A percentile compares a stretch with the other conserved stretches of the same genome.
phyloP scores from a whole-genome alignment of 768 basidiomycete genomes.

The Macrolepiota fuliginosa region DNA sequence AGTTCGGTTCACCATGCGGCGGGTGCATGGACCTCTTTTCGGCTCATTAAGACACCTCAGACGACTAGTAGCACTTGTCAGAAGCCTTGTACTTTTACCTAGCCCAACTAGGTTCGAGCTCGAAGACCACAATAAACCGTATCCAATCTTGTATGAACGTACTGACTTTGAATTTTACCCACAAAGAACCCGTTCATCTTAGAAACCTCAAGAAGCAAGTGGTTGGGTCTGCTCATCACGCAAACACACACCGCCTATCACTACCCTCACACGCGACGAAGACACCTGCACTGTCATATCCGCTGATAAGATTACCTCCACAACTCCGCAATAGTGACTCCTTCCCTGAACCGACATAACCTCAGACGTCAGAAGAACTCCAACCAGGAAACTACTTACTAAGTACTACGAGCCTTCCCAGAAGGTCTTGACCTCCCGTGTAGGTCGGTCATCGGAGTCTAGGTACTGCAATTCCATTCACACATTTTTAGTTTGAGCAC shows the following conservation, averaged over 20 bases:
- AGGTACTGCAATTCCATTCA: background rate
- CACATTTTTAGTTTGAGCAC: background rate
- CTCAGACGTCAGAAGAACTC: background rate
- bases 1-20: background rate
- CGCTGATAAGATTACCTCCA: slow-evolving; percentile 3
- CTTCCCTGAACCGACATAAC: background rate
- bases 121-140: background rate
- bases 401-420: background rate
- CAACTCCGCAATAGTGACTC: background rate
- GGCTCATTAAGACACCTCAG: background rate
- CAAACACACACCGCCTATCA: background rate
- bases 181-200: background rate
- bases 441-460: slow-evolving; percentile 8
- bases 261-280: background rate
- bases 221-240: background rate
- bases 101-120: background rate
- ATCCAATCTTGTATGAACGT: background rate
- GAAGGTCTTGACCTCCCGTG: slow-evolving; percentile 5
- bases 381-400: background rate
- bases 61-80: no score
- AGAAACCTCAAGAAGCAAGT: background rate
- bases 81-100: background rate
- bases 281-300: background rate
- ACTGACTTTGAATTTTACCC: background rate
- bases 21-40: background rate